Evolutionary conservation across 73 alveolate genomes (phyloP).

Genomic region (Effrenium voratum): DNA sequence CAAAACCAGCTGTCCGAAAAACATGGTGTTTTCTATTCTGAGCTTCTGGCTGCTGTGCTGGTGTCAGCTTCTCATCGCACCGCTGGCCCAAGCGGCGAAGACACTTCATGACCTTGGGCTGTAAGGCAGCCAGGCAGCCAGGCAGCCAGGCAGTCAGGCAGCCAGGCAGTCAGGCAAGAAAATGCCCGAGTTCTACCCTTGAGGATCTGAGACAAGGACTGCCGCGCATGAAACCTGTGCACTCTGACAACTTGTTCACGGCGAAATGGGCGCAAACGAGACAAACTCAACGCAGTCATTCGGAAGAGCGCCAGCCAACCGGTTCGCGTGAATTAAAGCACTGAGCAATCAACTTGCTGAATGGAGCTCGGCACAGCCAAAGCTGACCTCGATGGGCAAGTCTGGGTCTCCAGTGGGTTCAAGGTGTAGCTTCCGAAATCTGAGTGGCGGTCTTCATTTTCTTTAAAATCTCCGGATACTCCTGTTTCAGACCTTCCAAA

Average conservation of each 20-base stretch:
- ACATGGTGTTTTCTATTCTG: neutral
- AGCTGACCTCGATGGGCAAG: slow-evolving; percentile 31
- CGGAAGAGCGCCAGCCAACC: neutral
- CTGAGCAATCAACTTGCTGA: slow-evolving; percentile 31
- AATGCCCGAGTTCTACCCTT: neutral
- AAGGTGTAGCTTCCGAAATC: neutral
- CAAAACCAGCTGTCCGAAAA: neutral
- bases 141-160: neutral
- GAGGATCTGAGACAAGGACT: neutral
- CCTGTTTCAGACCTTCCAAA: slow-evolving; percentile 28
- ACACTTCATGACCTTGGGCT: slow-evolving; percentile 45
- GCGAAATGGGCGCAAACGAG: too few relatives aligned
- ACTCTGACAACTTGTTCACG: too few relatives aligned
- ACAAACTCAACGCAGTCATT: too few relatives aligned
- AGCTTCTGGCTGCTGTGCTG: slow-evolving; percentile 37
- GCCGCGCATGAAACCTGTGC: slow-evolving; percentile 25
- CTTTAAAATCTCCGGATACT: slow-evolving; percentile 49
- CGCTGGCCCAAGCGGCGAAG: slow-evolving; percentile 56
- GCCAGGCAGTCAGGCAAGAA: neutral
- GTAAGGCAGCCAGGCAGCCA: neutral
- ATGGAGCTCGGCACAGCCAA: slow-evolving; percentile 68
- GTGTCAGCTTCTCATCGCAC: slow-evolving; percentile 50
- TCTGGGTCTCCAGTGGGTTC: neutral
- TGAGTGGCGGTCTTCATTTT: slow-evolving; percentile 15
- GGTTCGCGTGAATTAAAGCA: neutral